These are phyloP conservation scores for Vaccinium vitisidaea DNA, from an alignment of 148 eudicot genomes.

Conservation along the genomic window DNA sequence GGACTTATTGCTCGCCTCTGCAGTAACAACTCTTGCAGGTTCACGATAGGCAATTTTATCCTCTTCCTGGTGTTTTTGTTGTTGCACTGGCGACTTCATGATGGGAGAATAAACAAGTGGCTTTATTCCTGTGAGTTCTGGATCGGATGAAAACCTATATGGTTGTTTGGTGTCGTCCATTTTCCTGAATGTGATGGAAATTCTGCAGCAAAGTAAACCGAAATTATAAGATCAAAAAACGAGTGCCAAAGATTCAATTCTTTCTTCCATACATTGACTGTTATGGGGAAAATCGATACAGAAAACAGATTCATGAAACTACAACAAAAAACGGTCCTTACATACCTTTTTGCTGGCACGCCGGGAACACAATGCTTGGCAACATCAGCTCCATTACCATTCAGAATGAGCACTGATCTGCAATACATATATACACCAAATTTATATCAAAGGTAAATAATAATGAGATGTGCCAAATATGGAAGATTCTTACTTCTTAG, in stretches of 20 bases:
- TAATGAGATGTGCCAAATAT: neutral
- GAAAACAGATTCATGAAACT: neutral
- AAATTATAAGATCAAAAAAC: neutral
- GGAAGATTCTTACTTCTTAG: neutral
- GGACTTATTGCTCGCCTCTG: constrained; percentile 5
- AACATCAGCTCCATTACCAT: constrained; percentile 60
- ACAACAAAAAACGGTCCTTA: neutral
- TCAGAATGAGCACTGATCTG: constrained; percentile 61
- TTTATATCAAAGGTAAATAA: neutral
- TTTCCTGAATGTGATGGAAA: constrained; percentile 61
- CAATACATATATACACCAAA: constrained; percentile 2
- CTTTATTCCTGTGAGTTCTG: constrained; percentile 40
- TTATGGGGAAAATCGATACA: neutral
- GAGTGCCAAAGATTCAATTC: neutral
- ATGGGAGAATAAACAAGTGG: constrained; percentile 29
- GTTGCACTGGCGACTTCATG: constrained; percentile 20
- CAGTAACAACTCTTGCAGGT: neutral
- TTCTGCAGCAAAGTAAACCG: constrained; percentile 30
- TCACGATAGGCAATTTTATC: neutral
- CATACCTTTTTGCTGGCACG: constrained; percentile 54
- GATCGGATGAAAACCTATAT: constrained; percentile 36
- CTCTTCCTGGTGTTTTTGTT: constrained; percentile 17
- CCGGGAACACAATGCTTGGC: constrained; percentile 64
- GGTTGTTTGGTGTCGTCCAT: constrained; percentile 62
- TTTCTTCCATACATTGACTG: neutral